Evolutionary conservation across 2,329 filamentous ascomycete genomes (phyloP), one percentile per base, ranked within the genome.

Genomic region (Epichloe glyceriae): DNA sequence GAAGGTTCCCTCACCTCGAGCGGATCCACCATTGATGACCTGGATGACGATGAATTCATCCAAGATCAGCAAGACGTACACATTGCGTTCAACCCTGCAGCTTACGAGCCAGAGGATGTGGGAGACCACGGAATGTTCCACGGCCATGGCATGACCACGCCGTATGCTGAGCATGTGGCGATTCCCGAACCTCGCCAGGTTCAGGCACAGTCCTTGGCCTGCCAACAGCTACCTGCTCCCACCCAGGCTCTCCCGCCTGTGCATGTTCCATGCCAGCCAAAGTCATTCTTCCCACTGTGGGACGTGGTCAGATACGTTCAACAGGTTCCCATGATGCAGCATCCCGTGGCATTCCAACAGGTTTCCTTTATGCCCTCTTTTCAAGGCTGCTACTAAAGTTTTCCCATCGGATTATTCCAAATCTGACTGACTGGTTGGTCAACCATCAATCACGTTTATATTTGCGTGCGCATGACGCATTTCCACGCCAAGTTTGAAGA

Each of bases 1-100:
- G 73, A 76, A 56, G 76, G 75, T 30, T 80, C 77, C 20, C 68
- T 79, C 22, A 71, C 71, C 19, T 79, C 76, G n/a, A 74, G 70
- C 56, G 71, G 67, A 34, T 75, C 75, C 12, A 76, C 71, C 49
- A 69, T 78, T 48, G 73, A 75, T 49, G 75, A 78, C 53, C 57
- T 73, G 22, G 69, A 75, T 52, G 65, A 78, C 54, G 72, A 74
- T 19, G 73, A 76, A 35, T 71, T 70, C 52, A 63, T 71, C 53
- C 69, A 68, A 56, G 73, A 73, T 46, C 70, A 72, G 53, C 62
- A 67, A 17, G 60, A 71, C 46, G 55, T 65, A 39, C 61, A 63
- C 2, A 67, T 70, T 57, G 70, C 73, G 51, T 71, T 66, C 48
- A 63, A 65, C 5, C 65, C 70, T 3, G 68, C 66, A 33, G 64